Evolutionary conservation across 225 moss, liverwort and hornwort species (phyloP).

Genomic region (Marchantia paleacea): DNA sequence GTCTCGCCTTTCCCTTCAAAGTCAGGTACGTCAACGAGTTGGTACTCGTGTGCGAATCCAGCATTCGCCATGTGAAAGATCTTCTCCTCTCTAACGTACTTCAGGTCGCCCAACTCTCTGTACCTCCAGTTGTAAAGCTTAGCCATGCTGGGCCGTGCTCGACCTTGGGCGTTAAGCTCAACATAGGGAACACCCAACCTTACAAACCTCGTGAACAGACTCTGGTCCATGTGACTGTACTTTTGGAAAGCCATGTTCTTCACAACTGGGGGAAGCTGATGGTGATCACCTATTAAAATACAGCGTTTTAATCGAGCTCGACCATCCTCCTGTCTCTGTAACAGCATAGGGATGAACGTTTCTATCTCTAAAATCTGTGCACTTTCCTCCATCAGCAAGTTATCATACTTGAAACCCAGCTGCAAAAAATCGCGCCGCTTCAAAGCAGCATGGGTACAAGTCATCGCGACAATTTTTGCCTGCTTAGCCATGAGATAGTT

Average conservation of each 20-base stretch:
- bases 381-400: constrained; percentile 98
- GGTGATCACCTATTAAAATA: constrained; percentile 97
- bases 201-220: constrained; percentile 95
- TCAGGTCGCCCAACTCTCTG: constrained; percentile 81
- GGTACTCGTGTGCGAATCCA: constrained; percentile 85
- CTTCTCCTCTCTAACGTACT: constrained; percentile 65
- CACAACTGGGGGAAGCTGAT: constrained; percentile 97
- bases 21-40: constrained; percentile 92
- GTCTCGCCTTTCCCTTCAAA: constrained; percentile 85
- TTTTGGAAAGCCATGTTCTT: constrained; percentile 98
- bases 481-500: constrained; percentile 99
- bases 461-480: constrained; percentile 99
- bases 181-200: constrained; percentile 91
- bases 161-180: constrained; percentile 96
- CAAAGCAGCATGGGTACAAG: constrained; percentile 98
- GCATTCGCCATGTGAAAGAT: constrained; percentile 76
- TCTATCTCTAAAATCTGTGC: constrained; percentile 98
- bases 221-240: constrained; percentile 99
- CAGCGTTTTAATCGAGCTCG: constrained; percentile 87
- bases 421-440: constrained; percentile 89
- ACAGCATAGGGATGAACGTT: constrained; percentile 93
- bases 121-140: constrained; percentile 99
- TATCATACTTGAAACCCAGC: constrained; percentile 95
- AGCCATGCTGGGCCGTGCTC: constrained; percentile 90
- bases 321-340: constrained; percentile 95